These are phyloP conservation scores for Geotrichum europaeum DNA, from an alignment of 1,139 yeast genomes.

Conservation along the genomic window DNA sequence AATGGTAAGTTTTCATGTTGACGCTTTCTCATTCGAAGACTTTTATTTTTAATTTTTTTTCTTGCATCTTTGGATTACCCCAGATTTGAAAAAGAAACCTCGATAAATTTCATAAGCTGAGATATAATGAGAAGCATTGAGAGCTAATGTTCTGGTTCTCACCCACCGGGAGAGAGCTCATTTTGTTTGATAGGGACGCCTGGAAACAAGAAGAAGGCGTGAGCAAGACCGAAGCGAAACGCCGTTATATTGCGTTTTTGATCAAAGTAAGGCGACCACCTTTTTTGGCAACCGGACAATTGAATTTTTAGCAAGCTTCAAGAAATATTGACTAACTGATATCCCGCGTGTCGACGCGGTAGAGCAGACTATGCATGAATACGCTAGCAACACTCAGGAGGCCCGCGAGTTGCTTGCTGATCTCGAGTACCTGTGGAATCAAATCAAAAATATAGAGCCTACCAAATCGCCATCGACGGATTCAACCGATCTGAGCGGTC, in stretches of 20 bases:
- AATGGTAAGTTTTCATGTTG: constrained; percentile 42
- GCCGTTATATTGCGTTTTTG: constrained; percentile 58
- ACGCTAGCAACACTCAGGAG: constrained; percentile 63
- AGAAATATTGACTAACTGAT: neutral
- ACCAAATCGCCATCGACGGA: constrained; percentile 10
- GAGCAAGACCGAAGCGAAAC: constrained; percentile 66
- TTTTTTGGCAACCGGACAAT: neutral
- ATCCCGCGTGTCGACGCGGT: neutral
- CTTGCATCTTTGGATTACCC: neutral
- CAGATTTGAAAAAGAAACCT: too few relatives aligned
- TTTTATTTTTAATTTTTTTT: neutral
- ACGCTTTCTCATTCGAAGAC: neutral
- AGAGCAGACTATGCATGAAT: constrained; percentile 58
- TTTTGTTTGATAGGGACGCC: constrained; percentile 46
- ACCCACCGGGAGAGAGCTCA: neutral
- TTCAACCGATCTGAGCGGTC: neutral
- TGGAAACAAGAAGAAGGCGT: constrained; percentile 76
- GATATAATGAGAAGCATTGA: neutral
- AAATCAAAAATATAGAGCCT: constrained; percentile 48
- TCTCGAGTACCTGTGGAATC: constrained; percentile 69
- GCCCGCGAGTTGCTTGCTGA: constrained; percentile 62
- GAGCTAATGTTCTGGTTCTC: neutral
- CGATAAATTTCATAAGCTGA: neutral
- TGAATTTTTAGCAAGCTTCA: neutral
- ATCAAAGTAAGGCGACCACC: constrained; percentile 31